Conservation (phyloP, 345 rosid genomes). For the Atalantia buxifolia region DNA sequence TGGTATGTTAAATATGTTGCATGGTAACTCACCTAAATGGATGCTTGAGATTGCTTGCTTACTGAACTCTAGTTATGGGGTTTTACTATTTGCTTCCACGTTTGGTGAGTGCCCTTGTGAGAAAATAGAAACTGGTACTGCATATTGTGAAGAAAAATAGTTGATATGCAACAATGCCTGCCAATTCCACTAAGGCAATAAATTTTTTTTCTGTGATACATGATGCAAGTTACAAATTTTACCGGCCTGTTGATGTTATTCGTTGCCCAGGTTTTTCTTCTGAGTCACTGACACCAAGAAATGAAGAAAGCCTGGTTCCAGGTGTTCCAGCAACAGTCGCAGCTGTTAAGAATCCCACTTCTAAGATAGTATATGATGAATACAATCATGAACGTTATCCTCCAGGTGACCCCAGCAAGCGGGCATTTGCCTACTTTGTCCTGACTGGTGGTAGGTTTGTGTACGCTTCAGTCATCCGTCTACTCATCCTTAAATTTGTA, state of each 20-base stretch:
- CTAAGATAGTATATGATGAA: constrained; percentile 83
- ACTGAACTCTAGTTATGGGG: neutral
- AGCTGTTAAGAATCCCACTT: constrained; percentile 73
- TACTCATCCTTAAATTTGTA: constrained; percentile 74
- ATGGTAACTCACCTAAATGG: neutral
- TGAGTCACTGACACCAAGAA: constrained; percentile 43
- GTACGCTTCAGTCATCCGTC: constrained; percentile 79
- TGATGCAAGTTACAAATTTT: neutral
- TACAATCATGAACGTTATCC: constrained; percentile 84
- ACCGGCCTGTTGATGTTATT: neutral
- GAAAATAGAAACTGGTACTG: neutral
- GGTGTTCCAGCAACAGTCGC: constrained; percentile 58
- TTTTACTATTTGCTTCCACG: neutral
- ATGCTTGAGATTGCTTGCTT: neutral
- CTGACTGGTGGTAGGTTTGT: constrained; percentile 88
- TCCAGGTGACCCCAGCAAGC: constrained; percentile 93
- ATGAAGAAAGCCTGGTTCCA: constrained; percentile 32
- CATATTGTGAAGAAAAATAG: constrained; percentile 6
- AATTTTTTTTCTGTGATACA: neutral
- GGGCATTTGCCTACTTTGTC: constrained; percentile 96
- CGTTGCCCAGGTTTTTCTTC: constrained; percentile 50
- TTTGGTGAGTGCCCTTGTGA: neutral
- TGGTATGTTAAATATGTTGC: neutral
- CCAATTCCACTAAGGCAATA: neutral
- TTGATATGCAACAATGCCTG: neutral